Conservation (phyloP, 208 protist species). For the Crithidia acanthocephali region DNA sequence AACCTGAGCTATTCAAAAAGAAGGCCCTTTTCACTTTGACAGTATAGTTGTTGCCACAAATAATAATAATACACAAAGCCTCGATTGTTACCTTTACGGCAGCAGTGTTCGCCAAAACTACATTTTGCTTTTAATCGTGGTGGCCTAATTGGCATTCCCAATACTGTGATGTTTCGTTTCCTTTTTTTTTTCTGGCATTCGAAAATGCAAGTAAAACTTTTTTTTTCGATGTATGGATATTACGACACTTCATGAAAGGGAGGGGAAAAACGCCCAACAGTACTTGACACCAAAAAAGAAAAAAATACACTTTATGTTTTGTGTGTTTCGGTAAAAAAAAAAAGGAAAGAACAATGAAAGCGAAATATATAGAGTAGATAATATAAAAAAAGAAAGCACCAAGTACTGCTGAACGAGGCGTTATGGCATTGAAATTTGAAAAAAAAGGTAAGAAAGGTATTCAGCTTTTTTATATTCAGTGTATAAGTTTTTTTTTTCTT, state of each 20-base stretch:
- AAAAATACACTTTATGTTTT: background rate
- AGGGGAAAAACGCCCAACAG: background rate
- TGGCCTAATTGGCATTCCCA: too few species aligned
- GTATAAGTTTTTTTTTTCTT: constrained; percentile 3
- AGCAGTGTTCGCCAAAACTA: too few species aligned
- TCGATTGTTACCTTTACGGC: too few species aligned
- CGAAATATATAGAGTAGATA: constrained; percentile 10
- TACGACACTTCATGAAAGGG: background rate
- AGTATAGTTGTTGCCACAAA: too few species aligned
- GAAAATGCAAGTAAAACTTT: too few species aligned
- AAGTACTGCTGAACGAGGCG: background rate
- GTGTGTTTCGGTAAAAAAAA: background rate
- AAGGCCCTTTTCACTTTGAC: too few species aligned
- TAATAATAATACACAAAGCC: too few species aligned
- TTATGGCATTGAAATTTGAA: constrained; percentile 1
- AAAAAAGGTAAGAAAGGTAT: constrained; percentile 20
- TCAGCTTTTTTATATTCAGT: background rate
- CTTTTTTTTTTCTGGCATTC: too few species aligned
- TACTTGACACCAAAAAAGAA: constrained; percentile 7
- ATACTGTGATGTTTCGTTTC: too few species aligned
- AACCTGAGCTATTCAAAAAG: too few species aligned
- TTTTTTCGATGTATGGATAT: constrained; percentile 3
- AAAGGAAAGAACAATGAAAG: too few species aligned
- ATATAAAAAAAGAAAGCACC: constrained; percentile 12
- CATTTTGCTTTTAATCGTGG: too few species aligned